These are phyloP conservation scores for Fusarium redolens DNA, from an alignment of 2,329 filamentous ascomycete genomes.

Conservation along the genomic window DNA sequence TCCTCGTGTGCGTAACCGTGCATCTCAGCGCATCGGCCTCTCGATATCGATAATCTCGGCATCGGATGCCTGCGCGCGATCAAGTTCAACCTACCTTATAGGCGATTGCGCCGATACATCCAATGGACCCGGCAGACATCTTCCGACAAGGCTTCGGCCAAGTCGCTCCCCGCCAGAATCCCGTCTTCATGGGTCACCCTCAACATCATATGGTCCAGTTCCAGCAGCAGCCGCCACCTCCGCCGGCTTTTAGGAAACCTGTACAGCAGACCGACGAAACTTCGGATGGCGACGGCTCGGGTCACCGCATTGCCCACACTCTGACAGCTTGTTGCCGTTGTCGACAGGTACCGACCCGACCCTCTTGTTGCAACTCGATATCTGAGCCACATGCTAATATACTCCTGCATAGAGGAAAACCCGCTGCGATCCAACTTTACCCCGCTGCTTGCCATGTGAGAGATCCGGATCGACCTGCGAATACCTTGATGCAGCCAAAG, in stretches of 20 bases:
- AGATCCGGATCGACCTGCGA: slow-evolving; percentile 91
- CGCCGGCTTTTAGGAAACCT: slow-evolving; percentile 47
- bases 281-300: slow-evolving; percentile 62
- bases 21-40: slow-evolving; percentile 27
- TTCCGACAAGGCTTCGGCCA: slow-evolving; percentile 68
- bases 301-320: slow-evolving; percentile 78
- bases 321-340: slow-evolving; percentile 84
- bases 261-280: slow-evolving; percentile 54
- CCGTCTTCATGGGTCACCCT: slow-evolving; percentile 44
- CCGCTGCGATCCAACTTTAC: slow-evolving; percentile 91
- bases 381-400: slow-evolving; percentile 25
- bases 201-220: slow-evolving; percentile 42
- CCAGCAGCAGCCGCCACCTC: slow-evolving; percentile 43
- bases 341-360: slow-evolving; percentile 71
- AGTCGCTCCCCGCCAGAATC: slow-evolving; percentile 54
- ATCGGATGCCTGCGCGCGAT: slow-evolving; percentile 24
- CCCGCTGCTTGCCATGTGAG: slow-evolving; percentile 92
- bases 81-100: slow-evolving; percentile 3
- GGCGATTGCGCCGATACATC: slow-evolving; percentile 11
- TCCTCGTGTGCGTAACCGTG: slow-evolving; percentile 25
- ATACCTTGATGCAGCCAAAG: slow-evolving; percentile 92
- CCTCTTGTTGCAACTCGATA: slow-evolving; percentile 11
- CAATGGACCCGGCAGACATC: slow-evolving; percentile 70
- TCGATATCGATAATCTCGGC: slow-evolving; percentile 24
- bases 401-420: slow-evolving; percentile 80